Evolutionary conservation across 1,139 yeast genomes (phyloP).

Genomic region (Spathaspora jeffriesii): DNA sequence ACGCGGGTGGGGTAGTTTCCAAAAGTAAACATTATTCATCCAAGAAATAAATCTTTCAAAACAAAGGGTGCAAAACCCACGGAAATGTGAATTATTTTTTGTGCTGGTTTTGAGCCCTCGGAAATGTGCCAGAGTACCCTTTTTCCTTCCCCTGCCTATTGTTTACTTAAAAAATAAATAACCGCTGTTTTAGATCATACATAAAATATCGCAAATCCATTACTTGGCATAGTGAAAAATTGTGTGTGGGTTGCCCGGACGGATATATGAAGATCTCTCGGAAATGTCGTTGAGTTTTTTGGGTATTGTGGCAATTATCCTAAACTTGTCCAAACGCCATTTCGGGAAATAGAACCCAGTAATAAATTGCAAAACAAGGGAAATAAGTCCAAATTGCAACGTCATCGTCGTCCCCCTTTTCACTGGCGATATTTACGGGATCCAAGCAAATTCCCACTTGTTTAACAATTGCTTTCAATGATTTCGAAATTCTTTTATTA

Average conservation of each 20-base stretch:
- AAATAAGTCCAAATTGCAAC: neutral
- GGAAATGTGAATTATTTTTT: neutral
- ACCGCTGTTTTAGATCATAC: slow-evolving; percentile 2
- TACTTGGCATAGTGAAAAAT: neutral
- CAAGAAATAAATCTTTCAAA: neutral
- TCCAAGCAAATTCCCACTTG: slow-evolving; percentile 1
- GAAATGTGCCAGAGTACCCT: neutral
- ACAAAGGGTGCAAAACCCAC: slow-evolving; percentile 1
- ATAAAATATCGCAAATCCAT: neutral
- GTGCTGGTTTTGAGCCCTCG: neutral
- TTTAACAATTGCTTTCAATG: neutral
- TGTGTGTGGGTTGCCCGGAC: neutral
- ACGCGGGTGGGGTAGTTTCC: neutral
- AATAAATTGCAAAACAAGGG: neutral
- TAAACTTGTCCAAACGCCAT: neutral
- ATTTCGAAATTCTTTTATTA: neutral
- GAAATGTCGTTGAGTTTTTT: neutral
- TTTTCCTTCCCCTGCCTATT: neutral
- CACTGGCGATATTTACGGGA: neutral
- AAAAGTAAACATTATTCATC: neutral
- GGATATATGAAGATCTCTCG: neutral
- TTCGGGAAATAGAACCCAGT: neutral
- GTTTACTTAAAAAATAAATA: neutral
- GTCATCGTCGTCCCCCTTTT: neutral
- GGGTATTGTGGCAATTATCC: slow-evolving; percentile 1